Evolutionary conservation across 2,329 filamentous ascomycete species (phyloP).

Genomic region (Exophiala bonariae): DNA sequence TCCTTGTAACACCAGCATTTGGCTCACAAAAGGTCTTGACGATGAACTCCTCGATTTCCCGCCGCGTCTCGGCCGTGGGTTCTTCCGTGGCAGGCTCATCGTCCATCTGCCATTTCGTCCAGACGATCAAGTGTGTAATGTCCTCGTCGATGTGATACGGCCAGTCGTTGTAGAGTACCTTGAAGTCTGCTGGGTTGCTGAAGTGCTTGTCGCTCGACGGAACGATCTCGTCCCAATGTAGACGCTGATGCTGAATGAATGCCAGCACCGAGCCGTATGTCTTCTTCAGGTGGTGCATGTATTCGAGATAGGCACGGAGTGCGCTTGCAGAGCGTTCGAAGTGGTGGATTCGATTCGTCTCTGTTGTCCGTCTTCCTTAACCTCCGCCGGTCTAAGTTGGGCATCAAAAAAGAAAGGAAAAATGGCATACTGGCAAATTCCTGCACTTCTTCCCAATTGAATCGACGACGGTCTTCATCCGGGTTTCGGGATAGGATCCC

Average conservation of each 20-base stretch:
- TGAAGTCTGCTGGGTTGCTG: slow-evolving; percentile 49
- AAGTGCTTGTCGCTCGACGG: slow-evolving; percentile 43
- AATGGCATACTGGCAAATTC: slow-evolving; percentile 54
- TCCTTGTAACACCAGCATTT: not conserved
- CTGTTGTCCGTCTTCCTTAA: slow-evolving; percentile 32
- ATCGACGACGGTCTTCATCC: slow-evolving; percentile 63
- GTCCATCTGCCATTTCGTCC: slow-evolving; percentile 83
- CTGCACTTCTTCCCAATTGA: slow-evolving; percentile 70
- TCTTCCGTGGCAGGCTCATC: slow-evolving; percentile 68
- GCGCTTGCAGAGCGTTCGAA: slow-evolving; percentile 78
- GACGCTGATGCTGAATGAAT: slow-evolving; percentile 70
- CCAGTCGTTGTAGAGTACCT: slow-evolving; percentile 87
- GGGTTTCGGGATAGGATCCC: slow-evolving; percentile 65
- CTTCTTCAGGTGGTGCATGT: slow-evolving; percentile 62
- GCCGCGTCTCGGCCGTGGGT: slow-evolving; percentile 63
- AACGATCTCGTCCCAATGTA: slow-evolving; percentile 63
- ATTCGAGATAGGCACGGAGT: slow-evolving; percentile 74
- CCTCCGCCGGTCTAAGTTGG: not conserved
- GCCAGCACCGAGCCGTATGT: slow-evolving; percentile 74
- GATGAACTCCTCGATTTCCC: slow-evolving; percentile 71
- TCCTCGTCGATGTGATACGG: slow-evolving; percentile 79
- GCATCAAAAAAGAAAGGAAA: not conserved
- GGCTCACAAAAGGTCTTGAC: slow-evolving; percentile 63
- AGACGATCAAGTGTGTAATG: slow-evolving; percentile 84
- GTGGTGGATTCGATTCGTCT: slow-evolving; percentile 67